Evolutionary conservation across 2,329 filamentous ascomycete species (phyloP), one percentile per base, ranked within the genome.

Genomic region (Taxawa tesnikishii): DNA sequence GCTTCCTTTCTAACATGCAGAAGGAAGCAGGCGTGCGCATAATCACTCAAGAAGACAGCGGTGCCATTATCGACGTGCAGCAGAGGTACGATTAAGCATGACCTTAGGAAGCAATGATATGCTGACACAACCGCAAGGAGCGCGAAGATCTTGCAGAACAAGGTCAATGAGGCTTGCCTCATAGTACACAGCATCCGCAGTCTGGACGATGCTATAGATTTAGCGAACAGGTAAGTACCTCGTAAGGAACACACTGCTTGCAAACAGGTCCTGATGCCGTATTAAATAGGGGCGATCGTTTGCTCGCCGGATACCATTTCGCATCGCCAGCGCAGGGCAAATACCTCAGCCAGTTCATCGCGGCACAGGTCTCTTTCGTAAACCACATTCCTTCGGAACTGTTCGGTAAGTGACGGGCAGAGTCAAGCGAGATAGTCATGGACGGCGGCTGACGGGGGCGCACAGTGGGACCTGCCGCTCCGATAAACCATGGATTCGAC

Each of bases 381-480:
- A 78, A 78, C 46, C 65, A 73, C 32, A 60, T 78, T 5, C 73
- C 73, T 0, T 39, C 54, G 2, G 59, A 68, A 19, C 53, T 78
- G 2, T 60, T 78, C 4, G 43, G 62, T 47, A 49, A 48, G 32
- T 50, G 3, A 37, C 9, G 11, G 14, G 6, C 15, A 17, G 5
- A 23, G 11, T 26, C 21, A 12, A 14, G 8, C 15, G 23, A 24
- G 11, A 16, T 13, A 12, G 4, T 17, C 15, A 17, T 13, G 16
- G 17, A 30, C 21, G 13, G 28, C 29, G 28, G 15, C 27, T 12
- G 6, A 5, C 5, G 2, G 15, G 4, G 7, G 14, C 10, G 14
- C 7, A 25, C 28, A 47, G 53, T 60, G 26, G 59, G 55, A 2
- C 59, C 53, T 3, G 54, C 55, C 15, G 50, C 53, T 15, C 59